These are phyloP conservation scores for Scolecobasidium constrictum DNA, from an alignment of 2,329 filamentous ascomycete species.

Conservation along the genomic window DNA sequence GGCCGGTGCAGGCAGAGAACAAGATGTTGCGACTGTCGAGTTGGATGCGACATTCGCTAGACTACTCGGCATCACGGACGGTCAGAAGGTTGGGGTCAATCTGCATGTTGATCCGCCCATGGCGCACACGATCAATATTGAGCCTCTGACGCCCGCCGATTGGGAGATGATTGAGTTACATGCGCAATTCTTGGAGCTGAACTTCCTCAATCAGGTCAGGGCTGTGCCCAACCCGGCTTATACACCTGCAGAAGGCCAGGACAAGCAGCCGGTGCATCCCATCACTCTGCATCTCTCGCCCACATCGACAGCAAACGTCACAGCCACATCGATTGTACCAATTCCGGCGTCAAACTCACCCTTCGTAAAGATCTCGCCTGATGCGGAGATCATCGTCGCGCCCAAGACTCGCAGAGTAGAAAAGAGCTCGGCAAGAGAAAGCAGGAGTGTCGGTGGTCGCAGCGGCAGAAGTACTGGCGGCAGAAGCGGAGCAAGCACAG, in stretches of 20 bases:
- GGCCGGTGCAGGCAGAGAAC: slow-evolving; percentile 47
- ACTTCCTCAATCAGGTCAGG: slow-evolving; percentile 84
- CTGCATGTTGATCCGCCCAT: slow-evolving; percentile 85
- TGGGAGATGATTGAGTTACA: slow-evolving; percentile 99
- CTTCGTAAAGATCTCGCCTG: slow-evolving; percentile 86
- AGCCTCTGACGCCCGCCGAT: slow-evolving; percentile 86
- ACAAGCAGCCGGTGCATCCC: slow-evolving; percentile 52
- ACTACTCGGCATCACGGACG: slow-evolving; percentile 66
- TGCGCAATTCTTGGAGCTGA: slow-evolving; percentile 88
- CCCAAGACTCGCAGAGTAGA: slow-evolving; percentile 70
- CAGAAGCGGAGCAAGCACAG: slow-evolving; percentile 63
- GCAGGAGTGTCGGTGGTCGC: slow-evolving; percentile 30
- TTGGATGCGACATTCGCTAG: slow-evolving; percentile 77
- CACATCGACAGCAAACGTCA: slow-evolving; percentile 88
- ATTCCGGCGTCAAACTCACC: slow-evolving; percentile 54
- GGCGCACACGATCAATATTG: slow-evolving; percentile 91
- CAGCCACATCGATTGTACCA: slow-evolving; percentile 73
- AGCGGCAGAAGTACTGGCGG: slow-evolving; percentile 66
- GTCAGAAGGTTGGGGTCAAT: slow-evolving; percentile 58
- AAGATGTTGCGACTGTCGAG: slow-evolving; percentile 69
- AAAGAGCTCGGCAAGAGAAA: slow-evolving; percentile 33
- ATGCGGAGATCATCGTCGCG: slow-evolving; percentile 94
- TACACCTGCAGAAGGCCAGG: slow-evolving; percentile 27
- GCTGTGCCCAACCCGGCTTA: slow-evolving; percentile 80
- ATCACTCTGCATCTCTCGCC: slow-evolving; percentile 88